These are phyloP conservation scores for Neurospora intermedia DNA, from an alignment of 495 filamentous ascomycete genomes.

Conservation along the genomic window DNA sequence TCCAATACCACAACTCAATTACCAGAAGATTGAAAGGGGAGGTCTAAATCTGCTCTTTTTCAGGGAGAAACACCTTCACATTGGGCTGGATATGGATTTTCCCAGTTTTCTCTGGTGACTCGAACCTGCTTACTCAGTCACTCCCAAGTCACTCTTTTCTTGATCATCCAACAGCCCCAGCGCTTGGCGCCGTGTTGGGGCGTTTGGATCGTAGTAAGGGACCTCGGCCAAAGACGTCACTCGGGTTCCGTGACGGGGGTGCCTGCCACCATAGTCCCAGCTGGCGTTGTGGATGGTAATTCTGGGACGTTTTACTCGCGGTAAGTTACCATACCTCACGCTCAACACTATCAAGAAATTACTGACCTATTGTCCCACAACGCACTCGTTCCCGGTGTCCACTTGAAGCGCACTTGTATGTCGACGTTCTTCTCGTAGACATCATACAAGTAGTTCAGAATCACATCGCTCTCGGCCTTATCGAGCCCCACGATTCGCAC, in stretches of 20 bases:
- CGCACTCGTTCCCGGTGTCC: constrained; percentile 50
- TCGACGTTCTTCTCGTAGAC: constrained; percentile 57
- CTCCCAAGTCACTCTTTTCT: constrained; percentile 21
- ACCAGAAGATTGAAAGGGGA: not conserved
- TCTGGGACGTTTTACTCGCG: constrained; percentile 18
- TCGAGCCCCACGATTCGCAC: constrained; percentile 54
- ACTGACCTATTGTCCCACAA: constrained; percentile 55
- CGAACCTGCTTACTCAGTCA: not conserved
- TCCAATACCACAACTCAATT: not conserved
- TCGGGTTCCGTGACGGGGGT: constrained; percentile 51
- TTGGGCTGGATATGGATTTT: not conserved
- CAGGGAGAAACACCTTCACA: not conserved
- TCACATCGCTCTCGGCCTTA: constrained; percentile 54
- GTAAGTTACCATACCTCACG: not conserved
- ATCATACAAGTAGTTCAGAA: constrained; percentile 54
- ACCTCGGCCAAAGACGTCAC: constrained; percentile 59
- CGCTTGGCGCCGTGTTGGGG: constrained; percentile 47
- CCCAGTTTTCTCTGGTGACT: not conserved
- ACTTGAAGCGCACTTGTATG: constrained; percentile 57
- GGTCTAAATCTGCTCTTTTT: not conserved
- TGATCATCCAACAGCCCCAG: constrained; percentile 38
- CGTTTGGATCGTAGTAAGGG: constrained; percentile 48
- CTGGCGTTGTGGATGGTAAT: constrained; percentile 59
- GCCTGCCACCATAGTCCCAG: constrained; percentile 54
- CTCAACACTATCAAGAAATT: not conserved